Base-by-base conservation (phyloP, 768 basidiomycete genomes). In the Tulasnella sp. region DNA sequence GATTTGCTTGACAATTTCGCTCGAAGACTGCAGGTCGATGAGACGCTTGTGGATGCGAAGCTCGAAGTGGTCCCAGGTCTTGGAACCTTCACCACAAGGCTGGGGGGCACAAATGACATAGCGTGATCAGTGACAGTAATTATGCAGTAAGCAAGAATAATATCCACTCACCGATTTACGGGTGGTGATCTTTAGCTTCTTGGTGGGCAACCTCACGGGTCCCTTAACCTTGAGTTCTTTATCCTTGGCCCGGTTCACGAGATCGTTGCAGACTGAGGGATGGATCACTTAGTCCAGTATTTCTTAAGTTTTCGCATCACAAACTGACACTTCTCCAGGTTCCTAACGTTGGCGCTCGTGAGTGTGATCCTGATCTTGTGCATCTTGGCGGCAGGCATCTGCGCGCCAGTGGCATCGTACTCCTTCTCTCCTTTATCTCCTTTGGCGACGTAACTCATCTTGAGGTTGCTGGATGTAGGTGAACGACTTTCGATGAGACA, bases 51-150 rank as follows among this genome's bases (percentile, higher is more conserved):
- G 95, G 64, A 99, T 80, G 80, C 94, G 94, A 77, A 99, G 85
- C 77, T 99, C 95, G 77, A 93, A 98, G 69, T 90, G 85, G 77
- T 99, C 96, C 96, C 96, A 99, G 71, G 96, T 99, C 85, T 99
- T 99, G 68, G 96, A 97, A 80, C 96, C 96, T 77, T 98, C 96
- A 90, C 96, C 96, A 71, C 96, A 98, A 3, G 3, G 29, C 15
- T 3, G 5, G 0, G 63, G 17, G 32, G 13, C 30, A n/a, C 21
- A 30, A n/a, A 62, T 10, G 8, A 0, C 27, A 38, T 38, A 5
- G 34, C 5, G 15, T 38, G 15, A 7, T 38, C 7, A 38, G 34
- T 38, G 34, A 38, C n/a, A n/a, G n/a, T n/a, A n/a, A n/a, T n/a
- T n/a, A n/a, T n/a, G n/a, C n/a, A n/a, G n/a, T n/a, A n/a, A n/a